phyloP scores from a whole-genome alignment of 805 yeast genomes.

The Metschnikowia rubicola region DNA sequence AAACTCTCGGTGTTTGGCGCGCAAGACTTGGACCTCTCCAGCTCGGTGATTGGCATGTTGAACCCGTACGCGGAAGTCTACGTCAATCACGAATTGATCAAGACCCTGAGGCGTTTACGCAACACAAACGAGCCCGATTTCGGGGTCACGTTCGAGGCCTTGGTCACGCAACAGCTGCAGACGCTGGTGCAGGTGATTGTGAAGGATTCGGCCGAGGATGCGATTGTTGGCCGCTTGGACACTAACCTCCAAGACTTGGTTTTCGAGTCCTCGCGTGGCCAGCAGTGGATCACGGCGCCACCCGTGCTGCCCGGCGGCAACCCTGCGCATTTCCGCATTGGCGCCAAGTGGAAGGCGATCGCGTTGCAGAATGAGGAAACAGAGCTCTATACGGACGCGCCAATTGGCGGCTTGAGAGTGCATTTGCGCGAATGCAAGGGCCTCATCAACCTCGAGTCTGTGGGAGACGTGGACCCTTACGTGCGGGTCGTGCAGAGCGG shows the following conservation, averaged over 20 bases:
- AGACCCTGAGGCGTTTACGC: slow-evolving; percentile 57
- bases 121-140: slow-evolving; percentile 72
- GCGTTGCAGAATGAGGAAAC: slow-evolving; percentile 47
- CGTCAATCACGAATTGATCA: slow-evolving; percentile 53
- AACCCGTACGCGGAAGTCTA: slow-evolving; percentile 69
- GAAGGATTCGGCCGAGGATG: slow-evolving; percentile 57
- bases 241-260: slow-evolving; percentile 53
- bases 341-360: slow-evolving; percentile 70
- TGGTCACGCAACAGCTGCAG: slow-evolving; percentile 57
- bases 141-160: slow-evolving; percentile 58
- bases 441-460: slow-evolving; percentile 54
- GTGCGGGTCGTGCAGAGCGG: slow-evolving; percentile 58
- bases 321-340: slow-evolving; percentile 43
- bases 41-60: slow-evolving; percentile 49
- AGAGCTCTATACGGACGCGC: slow-evolving; percentile 46
- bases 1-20: slow-evolving; percentile 62
- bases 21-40: slow-evolving; percentile 49
- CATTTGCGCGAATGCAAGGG: slow-evolving; percentile 53
- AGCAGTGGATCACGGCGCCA: slow-evolving; percentile 45
- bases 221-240: slow-evolving; percentile 51
- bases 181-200: slow-evolving; percentile 55
- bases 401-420: slow-evolving; percentile 65
- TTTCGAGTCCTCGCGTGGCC: slow-evolving; percentile 47
- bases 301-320: slow-evolving; percentile 44
- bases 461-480: slow-evolving; percentile 77